Conservation (phyloP, 225 moss, liverwort and hornwort species). For the Marchantia paleacea region DNA sequence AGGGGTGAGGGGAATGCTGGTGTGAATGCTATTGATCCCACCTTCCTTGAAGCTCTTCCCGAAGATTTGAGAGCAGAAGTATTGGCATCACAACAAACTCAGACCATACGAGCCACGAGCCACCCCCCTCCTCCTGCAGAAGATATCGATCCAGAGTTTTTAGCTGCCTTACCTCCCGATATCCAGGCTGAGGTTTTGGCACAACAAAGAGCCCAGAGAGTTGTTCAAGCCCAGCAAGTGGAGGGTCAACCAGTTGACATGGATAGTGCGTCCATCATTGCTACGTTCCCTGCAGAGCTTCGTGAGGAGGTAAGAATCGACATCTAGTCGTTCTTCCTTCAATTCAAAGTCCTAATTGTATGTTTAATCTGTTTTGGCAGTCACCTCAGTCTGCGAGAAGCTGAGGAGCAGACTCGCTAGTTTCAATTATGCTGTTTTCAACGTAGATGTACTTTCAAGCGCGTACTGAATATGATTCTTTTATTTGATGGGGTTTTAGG, state of each 20-base stretch:
- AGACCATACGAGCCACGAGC: conserved; percentile 52
- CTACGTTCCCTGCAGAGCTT: conserved; percentile 93
- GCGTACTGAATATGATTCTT: not conserved
- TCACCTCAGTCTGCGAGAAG: too few relatives aligned
- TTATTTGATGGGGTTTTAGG: conserved; percentile 36
- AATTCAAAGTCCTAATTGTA: not conserved
- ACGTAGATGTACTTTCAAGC: not conserved
- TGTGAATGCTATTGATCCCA: conserved; percentile 78
- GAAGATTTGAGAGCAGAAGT: conserved; percentile 94
- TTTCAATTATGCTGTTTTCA: not conserved
- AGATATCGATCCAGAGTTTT: conserved; percentile 92
- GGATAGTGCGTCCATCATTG: conserved; percentile 98
- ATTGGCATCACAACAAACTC: conserved; percentile 83
- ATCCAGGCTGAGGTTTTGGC: conserved; percentile 97
- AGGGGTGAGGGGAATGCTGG: conserved; percentile 42
- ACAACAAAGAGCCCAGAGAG: conserved; percentile 83
- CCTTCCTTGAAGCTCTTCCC: conserved; percentile 94
- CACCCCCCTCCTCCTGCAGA: conserved; percentile 70
- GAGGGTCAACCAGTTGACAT: conserved; percentile 97
- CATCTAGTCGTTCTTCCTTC: too few relatives aligned
- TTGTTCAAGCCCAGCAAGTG: conserved; percentile 59
- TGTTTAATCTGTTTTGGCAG: not conserved
- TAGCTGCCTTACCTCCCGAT: conserved; percentile 90
- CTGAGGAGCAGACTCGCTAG: not conserved
- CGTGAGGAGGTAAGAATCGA: conserved; percentile 70